phyloP scores from a whole-genome alignment of 257 asterid genomes.

The Catharanthus roseus region DNA sequence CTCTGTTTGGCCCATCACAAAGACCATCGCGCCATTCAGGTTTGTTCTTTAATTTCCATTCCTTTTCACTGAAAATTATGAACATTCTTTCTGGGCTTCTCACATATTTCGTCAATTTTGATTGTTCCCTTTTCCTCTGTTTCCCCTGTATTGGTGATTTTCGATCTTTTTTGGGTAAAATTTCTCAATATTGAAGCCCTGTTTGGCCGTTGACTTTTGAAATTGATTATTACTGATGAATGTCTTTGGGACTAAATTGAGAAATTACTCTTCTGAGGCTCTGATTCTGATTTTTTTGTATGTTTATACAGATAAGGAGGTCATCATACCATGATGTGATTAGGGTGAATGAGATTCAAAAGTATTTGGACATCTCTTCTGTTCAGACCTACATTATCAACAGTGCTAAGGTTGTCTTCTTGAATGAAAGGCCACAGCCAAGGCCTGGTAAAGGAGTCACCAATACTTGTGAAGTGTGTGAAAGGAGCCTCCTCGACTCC shows the following conservation, averaged over 20 bases:
- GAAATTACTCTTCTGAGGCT: not conserved
- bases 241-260: not conserved
- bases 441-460: conserved; percentile 88
- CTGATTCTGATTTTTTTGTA: not conserved
- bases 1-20: conserved; percentile 66
- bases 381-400: conserved; percentile 82
- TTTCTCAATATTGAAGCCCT: not conserved
- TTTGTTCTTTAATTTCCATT: not conserved
- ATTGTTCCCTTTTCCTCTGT: not conserved
- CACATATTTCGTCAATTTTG: conserved; percentile 13
- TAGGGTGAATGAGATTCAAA: conserved; percentile 72
- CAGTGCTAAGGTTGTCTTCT: conserved; percentile 78
- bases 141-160: not conserved
- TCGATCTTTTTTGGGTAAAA: not conserved
- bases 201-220: conserved; percentile 35
- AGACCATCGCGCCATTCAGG: conserved; percentile 75
- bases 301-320: conserved; percentile 57
- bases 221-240: conserved; percentile 11
- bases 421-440: conserved; percentile 84
- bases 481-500: conserved; percentile 73
- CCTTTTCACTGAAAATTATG: not conserved
- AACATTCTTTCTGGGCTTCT: conserved; percentile 18
- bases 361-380: conserved; percentile 56
- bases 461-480: conserved; percentile 74
- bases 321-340: conserved; percentile 91